A percentile compares a stretch with the other conserved stretches of the same genome.
Conservation (phyloP, 2,329 filamentous ascomycete genomes). For the Coniochaeta prunicola region DNA sequence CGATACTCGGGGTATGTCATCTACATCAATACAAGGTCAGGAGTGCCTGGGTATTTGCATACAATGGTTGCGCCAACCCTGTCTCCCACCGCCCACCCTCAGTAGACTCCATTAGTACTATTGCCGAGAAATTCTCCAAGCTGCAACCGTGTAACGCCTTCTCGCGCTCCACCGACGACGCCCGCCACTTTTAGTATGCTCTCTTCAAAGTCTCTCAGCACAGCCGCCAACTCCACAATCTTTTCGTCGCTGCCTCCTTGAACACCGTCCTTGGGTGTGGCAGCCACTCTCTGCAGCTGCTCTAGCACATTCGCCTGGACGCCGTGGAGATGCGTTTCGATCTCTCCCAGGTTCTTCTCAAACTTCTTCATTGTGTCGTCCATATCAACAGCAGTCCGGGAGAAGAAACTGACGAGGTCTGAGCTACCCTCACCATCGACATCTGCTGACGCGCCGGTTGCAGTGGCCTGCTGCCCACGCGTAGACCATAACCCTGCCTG, state of each 20-base stretch:
- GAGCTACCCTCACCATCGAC: conserved; percentile 43
- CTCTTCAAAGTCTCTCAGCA: conserved; percentile 58
- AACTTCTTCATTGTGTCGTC: conserved; percentile 48
- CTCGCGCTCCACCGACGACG: conserved; percentile 50
- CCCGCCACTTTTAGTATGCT: conserved; percentile 57
- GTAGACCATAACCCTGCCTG: conserved; percentile 34
- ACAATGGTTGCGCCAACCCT: not conserved
- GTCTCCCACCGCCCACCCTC: not conserved
- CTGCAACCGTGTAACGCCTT: conserved; percentile 52
- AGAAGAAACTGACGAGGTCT: conserved; percentile 59
- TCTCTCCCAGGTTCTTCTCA: conserved; percentile 52
- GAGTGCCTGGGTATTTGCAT: not conserved
- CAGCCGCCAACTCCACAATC: conserved; percentile 45
- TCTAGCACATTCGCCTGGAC: conserved; percentile 54
- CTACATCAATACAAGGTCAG: not conserved
- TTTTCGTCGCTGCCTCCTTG: conserved; percentile 34
- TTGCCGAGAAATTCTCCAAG: conserved; percentile 37
- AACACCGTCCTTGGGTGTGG: conserved; percentile 24
- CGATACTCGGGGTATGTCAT: not conserved
- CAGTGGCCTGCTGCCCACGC: conserved; percentile 32
- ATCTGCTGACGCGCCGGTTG: conserved; percentile 29
- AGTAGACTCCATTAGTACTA: conserved; percentile 7
- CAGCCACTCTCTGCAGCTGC: conserved; percentile 45
- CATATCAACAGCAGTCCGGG: conserved; percentile 55
- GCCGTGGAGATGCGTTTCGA: conserved; percentile 57